A percentile compares a stretch with the other conserved stretches of the same genome.
Conservation (phyloP, 208 protist genomes). For the Leishmania gerbilli region DNA sequence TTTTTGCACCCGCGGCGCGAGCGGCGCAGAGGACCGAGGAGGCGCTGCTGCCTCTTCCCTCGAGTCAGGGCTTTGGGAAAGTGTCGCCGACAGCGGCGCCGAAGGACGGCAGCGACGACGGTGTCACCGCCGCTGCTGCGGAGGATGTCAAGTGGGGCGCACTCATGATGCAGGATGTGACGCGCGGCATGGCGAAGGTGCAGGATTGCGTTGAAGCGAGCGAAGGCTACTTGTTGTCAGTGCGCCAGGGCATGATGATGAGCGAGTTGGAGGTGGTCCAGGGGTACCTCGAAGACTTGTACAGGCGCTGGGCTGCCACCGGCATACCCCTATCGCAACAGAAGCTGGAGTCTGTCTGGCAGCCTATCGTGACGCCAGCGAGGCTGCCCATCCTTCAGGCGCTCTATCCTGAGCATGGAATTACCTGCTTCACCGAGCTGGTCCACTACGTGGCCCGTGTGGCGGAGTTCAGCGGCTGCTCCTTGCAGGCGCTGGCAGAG, state of each 20-base stretch:
- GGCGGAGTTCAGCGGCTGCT: conserved; percentile 65
- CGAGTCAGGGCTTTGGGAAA: neutral
- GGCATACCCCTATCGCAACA: conserved; percentile 59
- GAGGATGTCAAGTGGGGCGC: conserved; percentile 48
- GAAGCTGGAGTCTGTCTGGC: conserved; percentile 65
- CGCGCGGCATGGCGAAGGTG: conserved; percentile 58
- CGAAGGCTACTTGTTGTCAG: conserved; percentile 61
- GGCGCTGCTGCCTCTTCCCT: neutral
- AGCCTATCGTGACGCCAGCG: conserved; percentile 46
- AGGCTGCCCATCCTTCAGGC: conserved; percentile 68
- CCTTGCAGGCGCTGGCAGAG: conserved; percentile 65
- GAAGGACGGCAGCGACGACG: neutral
- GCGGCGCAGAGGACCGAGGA: neutral
- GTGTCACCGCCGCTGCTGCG: neutral
- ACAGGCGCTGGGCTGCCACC: conserved; percentile 39
- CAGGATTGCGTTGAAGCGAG: conserved; percentile 63
- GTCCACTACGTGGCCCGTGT: conserved; percentile 79
- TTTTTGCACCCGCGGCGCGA: conserved; percentile 42
- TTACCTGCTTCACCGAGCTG: conserved; percentile 61
- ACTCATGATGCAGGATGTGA: conserved; percentile 76
- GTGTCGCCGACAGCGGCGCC: neutral
- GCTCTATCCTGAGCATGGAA: conserved; percentile 74
- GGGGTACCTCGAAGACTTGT: conserved; percentile 71
- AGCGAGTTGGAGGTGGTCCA: conserved; percentile 68
- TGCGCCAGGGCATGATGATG: conserved; percentile 63